Evolutionary conservation across 306 rosid genomes (phyloP), one percentile per base, ranked within the genome.

Genomic region (Aeschynomene evenia): DNA sequence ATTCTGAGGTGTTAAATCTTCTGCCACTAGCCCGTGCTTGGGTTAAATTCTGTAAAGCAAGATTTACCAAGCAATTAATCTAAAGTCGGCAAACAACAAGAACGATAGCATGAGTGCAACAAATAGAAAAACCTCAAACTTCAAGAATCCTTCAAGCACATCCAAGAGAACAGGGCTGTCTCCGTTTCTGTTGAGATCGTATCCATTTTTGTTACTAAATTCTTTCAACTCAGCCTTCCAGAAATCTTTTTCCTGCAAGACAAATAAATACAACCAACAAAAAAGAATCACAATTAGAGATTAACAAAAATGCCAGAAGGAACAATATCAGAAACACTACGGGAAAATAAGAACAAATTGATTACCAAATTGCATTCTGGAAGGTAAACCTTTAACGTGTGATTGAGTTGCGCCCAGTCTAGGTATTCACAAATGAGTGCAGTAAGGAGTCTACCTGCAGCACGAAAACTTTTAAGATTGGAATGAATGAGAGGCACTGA

Each of bases 361-460:
- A 83, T 85, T 91, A 95, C 99, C 97, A 95, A 80, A 82, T 95
- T 95, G 79, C 97, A 95, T 77, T 95, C 99, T 0, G 99, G 99
- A 59, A 84, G 88, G 80, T 95, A 95, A 54, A 95, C 99, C 81
- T 95, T 95, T 0, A 95, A 78, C 0, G 99, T 87, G 80, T 94
- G 99, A 75, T 73, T 94, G 58, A 94, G 87, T 67, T 94, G 99
- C 2, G 99, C 96, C 97, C 99, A 95, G 81, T 95, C 97, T 23
- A 95, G 77, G 82, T 95, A 95, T 78, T 95, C 99, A 16, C 99
- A 91, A 67, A 95, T 62, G 69, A 95, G 70, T 12, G 99, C 91
- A 51, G 97, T 91, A 43, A 95, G 91, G 52, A 95, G 87, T 78
- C 97, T 86, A 52, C 99, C 99, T 95, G 92, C 86, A 89, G 63